These are phyloP conservation scores for Geosmithia morbida DNA, from an alignment of 2,329 filamentous ascomycete genomes.

Conservation along the genomic window DNA sequence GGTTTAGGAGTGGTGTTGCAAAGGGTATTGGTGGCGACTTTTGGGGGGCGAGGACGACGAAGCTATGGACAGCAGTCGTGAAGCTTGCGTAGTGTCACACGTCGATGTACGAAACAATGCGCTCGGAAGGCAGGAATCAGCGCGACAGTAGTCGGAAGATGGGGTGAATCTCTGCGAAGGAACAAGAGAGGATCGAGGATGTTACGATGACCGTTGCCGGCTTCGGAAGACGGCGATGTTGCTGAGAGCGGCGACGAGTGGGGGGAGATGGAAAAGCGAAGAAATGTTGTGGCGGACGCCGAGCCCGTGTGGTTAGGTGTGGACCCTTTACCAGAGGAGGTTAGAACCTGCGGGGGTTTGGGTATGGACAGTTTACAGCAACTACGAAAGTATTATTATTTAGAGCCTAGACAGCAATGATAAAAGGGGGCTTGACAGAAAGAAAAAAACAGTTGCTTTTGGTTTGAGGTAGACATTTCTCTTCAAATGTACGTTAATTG, in stretches of 20 bases:
- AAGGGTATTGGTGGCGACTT: background rate
- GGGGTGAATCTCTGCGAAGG: background rate
- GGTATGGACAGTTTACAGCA: background rate
- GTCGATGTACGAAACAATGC: background rate
- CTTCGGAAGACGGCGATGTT: background rate
- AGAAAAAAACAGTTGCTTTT: background rate
- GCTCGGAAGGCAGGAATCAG: background rate
- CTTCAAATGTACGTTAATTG: background rate
- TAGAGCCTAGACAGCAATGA: background rate
- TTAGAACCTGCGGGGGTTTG: background rate
- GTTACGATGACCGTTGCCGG: background rate
- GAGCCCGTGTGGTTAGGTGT: background rate
- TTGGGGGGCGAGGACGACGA: background rate
- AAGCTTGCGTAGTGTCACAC: background rate
- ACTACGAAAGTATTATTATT: background rate
- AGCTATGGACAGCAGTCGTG: background rate
- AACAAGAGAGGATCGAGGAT: background rate
- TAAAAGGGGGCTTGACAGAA: background rate
- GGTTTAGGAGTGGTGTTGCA: slow-evolving; percentile 1
- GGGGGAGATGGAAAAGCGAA: slow-evolving; percentile 2
- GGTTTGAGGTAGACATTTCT: background rate
- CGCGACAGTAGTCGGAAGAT: background rate
- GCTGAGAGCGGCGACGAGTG: background rate
- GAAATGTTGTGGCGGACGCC: slow-evolving; percentile 4
- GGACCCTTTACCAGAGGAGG: background rate